phyloP scores from a whole-genome alignment of 805 yeast genomes.

The Candida suzukii region DNA sequence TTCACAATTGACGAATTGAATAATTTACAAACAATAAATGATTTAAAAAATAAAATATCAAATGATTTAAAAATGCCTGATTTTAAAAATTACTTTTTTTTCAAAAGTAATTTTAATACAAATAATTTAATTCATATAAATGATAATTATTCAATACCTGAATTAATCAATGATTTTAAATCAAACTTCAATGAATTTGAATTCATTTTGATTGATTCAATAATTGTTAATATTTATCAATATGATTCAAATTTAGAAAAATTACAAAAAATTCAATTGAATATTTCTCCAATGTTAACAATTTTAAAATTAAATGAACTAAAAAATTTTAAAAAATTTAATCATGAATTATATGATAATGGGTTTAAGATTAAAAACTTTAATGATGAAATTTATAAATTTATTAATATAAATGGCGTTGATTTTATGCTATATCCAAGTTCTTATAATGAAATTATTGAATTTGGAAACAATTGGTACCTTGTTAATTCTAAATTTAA shows the following conservation, averaged over 20 bases:
- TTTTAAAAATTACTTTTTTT: background rate
- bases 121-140: too few species aligned
- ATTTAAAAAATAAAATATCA: background rate
- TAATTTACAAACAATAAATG: background rate
- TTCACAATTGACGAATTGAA: background rate
- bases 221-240: background rate
- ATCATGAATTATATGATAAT: background rate
- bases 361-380: background rate
- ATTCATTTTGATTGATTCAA: background rate
- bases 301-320: too few species aligned
- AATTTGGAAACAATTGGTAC: too few species aligned
- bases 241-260: background rate
- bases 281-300: background rate
- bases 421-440: background rate
- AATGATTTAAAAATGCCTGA: background rate
- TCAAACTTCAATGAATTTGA: background rate
- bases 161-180: too few species aligned
- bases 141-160: too few species aligned
- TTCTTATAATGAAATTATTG: background rate
- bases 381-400: background rate
- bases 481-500: too few species aligned
- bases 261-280: background rate
- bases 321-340: too few species aligned
- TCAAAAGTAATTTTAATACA: background rate
- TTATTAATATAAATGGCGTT: background rate